Percentiles rank a stretch among this genome's conserved stretches.
phyloP scores from a whole-genome alignment of 75 land plant genomes.

The Selaginella moellendorffii region DNA sequence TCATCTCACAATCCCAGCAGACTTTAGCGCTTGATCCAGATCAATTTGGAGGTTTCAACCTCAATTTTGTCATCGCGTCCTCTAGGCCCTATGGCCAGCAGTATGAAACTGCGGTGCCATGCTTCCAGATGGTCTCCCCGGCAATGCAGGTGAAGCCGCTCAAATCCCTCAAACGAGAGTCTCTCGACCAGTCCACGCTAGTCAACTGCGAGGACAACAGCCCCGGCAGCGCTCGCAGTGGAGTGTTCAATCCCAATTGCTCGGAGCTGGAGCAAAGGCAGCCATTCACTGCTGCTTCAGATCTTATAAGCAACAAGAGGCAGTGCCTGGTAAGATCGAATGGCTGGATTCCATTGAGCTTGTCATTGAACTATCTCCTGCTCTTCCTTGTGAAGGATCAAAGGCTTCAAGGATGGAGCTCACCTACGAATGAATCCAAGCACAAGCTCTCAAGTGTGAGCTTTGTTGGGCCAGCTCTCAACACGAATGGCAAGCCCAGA shows the following conservation, averaged over 20 bases:
- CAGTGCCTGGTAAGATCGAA: not conserved
- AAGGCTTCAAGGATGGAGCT: not conserved
- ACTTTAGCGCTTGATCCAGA: too few species aligned
- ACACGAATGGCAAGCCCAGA: slow-evolving; percentile 41
- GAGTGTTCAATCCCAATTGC: not conserved
- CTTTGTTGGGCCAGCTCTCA: slow-evolving; percentile 21
- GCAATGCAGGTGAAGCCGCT: too few species aligned
- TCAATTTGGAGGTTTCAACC: too few species aligned
- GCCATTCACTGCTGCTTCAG: not conserved
- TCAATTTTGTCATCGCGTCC: too few species aligned
- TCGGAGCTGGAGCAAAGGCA: not conserved
- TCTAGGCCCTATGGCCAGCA: too few species aligned
- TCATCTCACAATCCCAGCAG: too few species aligned
- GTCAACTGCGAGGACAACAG: not conserved
- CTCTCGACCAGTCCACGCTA: too few species aligned
- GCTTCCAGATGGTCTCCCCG: too few species aligned
- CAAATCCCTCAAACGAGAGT: too few species aligned
- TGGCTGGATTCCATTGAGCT: not conserved
- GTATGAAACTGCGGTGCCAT: too few species aligned
- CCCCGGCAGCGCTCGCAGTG: not conserved
- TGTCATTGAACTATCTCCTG: not conserved
- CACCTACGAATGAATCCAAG: not conserved
- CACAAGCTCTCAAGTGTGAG: not conserved
- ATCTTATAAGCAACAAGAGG: not conserved
- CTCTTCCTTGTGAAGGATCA: not conserved